Conservation (phyloP, 148 eudicot genomes). For the Camellia lanceoleosa region DNA sequence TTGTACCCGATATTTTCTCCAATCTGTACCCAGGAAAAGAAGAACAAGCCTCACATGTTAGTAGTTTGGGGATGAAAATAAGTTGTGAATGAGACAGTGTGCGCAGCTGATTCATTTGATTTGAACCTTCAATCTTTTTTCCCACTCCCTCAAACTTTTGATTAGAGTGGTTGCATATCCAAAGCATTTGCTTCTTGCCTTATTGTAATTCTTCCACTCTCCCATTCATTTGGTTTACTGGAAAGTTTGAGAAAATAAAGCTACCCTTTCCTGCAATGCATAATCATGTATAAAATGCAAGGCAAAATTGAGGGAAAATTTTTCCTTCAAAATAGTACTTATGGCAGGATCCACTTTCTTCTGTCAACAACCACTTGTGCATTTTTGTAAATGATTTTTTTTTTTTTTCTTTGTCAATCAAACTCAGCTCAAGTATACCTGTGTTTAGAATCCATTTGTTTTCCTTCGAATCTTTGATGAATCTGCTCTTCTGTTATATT, state of each 20-base stretch:
- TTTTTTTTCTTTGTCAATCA: background rate
- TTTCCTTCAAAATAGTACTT: background rate
- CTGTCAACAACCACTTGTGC: background rate
- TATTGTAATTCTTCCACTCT: background rate
- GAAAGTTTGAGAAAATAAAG: constrained; percentile 2
- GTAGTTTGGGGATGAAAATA: background rate
- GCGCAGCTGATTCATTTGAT: constrained; percentile 9
- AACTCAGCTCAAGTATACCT: background rate
- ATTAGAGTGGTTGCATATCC: background rate
- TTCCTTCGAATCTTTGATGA: constrained; percentile 3
- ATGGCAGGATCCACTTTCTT: background rate
- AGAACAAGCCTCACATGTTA: background rate
- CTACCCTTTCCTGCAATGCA: background rate
- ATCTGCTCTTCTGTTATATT: background rate
- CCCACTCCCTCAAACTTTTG: background rate
- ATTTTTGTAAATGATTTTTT: background rate
- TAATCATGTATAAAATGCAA: background rate
- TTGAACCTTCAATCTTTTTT: constrained; percentile 3
- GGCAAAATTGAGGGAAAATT: background rate
- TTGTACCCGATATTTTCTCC: background rate
- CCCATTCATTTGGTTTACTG: background rate
- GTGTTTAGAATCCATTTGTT: background rate
- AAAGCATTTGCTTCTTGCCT: constrained; percentile 5
- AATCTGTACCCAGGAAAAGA: background rate
- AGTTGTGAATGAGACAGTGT: constrained; percentile 3